A percentile compares a stretch with the other conserved stretches of the same genome.
Evolutionary conservation across 2,329 filamentous ascomycete genomes (phyloP).

Genomic region (Didymellaceae sp.): DNA sequence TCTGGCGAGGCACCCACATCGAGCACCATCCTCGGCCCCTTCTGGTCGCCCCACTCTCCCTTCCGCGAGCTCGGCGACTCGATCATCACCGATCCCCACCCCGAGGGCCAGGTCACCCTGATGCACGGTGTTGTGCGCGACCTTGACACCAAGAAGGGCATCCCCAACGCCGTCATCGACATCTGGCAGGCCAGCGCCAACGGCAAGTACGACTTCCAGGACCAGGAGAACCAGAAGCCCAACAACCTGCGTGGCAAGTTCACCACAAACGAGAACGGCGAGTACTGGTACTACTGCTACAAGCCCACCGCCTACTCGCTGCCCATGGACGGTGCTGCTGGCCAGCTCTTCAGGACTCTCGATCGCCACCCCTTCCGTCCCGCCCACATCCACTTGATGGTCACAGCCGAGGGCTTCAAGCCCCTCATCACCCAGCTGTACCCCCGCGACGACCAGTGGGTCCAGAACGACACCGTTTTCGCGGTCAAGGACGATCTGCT

Average conservation of each 20-base stretch:
- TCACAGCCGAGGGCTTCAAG: constrained; percentile 62
- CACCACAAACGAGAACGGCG: constrained; percentile 71
- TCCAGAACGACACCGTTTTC: constrained; percentile 66
- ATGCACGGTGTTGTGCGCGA: constrained; percentile 75
- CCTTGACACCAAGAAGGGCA: constrained; percentile 69
- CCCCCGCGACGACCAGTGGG: constrained; percentile 64
- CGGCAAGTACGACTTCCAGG: constrained; percentile 78
- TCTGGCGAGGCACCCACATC: constrained; percentile 70
- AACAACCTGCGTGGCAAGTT: constrained; percentile 83
- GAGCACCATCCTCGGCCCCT: constrained; percentile 76
- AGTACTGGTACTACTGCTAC: constrained; percentile 77
- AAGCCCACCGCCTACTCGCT: constrained; percentile 76
- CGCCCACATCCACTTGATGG: constrained; percentile 67
- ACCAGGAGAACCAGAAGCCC: constrained; percentile 71
- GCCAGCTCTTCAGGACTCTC: constrained; percentile 59
- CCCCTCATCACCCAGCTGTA: constrained; percentile 65
- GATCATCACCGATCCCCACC: constrained; percentile 69
- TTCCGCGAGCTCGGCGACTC: constrained; percentile 71
- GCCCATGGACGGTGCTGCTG: constrained; percentile 66
- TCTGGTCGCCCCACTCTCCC: constrained; percentile 77
- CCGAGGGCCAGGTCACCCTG: constrained; percentile 64
- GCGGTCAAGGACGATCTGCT: constrained; percentile 67
- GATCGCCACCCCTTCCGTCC: constrained; percentile 67
- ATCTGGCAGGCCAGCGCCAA: constrained; percentile 81
- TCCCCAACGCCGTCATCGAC: constrained; percentile 73